phyloP scores from a whole-genome alignment of 2,329 filamentous ascomycete genomes.

The Trichoderma citrinoviride region DNA sequence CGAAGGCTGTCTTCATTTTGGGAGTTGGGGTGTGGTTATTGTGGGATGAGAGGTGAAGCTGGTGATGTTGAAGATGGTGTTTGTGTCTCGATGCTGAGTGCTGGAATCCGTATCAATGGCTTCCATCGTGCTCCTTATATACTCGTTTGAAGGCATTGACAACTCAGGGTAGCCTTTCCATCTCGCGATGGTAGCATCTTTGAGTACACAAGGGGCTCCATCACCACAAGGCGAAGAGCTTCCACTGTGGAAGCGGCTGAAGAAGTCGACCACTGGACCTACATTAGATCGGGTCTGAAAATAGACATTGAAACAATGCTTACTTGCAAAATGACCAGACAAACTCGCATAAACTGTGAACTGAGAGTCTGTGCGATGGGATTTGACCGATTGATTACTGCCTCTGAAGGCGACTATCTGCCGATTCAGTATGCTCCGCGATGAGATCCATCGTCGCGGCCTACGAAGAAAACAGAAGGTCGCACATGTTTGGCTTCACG shows the following conservation, averaged over 20 bases:
- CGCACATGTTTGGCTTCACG: not conserved
- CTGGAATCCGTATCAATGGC: not conserved
- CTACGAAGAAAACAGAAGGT: not conserved
- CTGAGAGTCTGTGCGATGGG: not conserved
- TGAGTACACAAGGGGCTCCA: not conserved
- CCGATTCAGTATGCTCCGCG: not conserved
- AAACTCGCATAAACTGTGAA: not conserved
- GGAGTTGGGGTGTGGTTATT: not conserved
- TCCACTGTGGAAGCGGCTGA: not conserved
- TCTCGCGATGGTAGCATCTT: not conserved
- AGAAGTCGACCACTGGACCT: not conserved
- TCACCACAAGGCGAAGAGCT: not conserved
- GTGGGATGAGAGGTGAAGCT: not conserved
- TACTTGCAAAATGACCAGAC: not conserved
- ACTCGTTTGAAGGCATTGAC: not conserved
- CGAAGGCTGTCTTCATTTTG: not conserved
- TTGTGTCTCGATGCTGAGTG: not conserved
- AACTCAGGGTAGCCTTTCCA: not conserved
- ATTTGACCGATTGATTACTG: conserved; percentile 6
- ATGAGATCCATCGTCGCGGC: not conserved
- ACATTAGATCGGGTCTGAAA: not conserved
- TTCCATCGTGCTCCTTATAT: not conserved
- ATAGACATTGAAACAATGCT: not conserved
- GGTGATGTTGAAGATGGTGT: not conserved
- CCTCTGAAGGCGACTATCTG: not conserved